Percentiles rank a stretch among this genome's conserved stretches.
These are phyloP conservation scores for Starmerella floris DNA, from an alignment of 805 yeast species.

Conservation along the genomic window DNA sequence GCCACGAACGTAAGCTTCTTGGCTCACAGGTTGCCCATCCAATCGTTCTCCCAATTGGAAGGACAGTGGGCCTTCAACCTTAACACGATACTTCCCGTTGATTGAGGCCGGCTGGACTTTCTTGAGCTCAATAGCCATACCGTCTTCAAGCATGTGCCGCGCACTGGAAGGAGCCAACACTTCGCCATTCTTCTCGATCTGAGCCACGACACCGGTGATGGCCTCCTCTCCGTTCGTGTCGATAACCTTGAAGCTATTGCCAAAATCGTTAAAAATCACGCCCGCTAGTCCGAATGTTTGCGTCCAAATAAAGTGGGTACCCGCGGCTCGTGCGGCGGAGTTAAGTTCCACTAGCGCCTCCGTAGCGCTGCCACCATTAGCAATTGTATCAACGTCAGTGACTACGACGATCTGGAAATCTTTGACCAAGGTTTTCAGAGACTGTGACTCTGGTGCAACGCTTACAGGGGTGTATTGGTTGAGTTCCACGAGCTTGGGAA, in stretches of 20 bases:
- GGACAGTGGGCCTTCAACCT: constrained; percentile 90
- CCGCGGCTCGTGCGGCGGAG: constrained; percentile 55
- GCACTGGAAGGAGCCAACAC: constrained; percentile 88
- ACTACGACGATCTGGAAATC: constrained; percentile 70
- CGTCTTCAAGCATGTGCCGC: constrained; percentile 89
- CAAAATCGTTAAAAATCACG: constrained; percentile 78
- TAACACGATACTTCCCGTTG: constrained; percentile 58
- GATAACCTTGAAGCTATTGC: constrained; percentile 60
- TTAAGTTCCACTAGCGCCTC: constrained; percentile 68
- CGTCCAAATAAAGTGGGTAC: constrained; percentile 67
- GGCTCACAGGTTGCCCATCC: constrained; percentile 37
- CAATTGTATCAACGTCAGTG: constrained; percentile 50
- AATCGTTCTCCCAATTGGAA: constrained; percentile 49
- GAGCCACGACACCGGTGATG: constrained; percentile 70
- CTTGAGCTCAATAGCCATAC: constrained; percentile 71
- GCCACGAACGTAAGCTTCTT: constrained; percentile 48
- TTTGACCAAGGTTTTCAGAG: constrained; percentile 37
- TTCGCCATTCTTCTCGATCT: constrained; percentile 73
- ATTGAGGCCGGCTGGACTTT: constrained; percentile 76
- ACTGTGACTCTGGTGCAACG: constrained; percentile 36
- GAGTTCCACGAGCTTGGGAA: constrained; percentile 58
- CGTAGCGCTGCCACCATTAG: constrained; percentile 24
- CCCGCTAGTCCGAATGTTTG: constrained; percentile 85
- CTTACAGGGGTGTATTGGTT: constrained; percentile 83
- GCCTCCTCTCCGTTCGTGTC: constrained; percentile 95